Conservation (phyloP, 441 rosid genomes). For the Populus hybrid region DNA sequence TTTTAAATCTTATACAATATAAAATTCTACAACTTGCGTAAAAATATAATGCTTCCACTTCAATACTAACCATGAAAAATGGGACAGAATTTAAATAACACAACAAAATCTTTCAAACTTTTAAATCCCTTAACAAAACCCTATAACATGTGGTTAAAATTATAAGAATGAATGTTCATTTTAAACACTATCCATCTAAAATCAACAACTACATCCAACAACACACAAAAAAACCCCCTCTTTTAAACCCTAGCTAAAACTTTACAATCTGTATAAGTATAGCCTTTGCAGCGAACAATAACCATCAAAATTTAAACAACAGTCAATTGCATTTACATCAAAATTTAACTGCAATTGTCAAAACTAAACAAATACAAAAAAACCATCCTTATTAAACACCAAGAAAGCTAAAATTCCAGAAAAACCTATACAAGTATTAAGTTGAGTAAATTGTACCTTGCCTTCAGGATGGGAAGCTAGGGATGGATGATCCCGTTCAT, state of each 20-base stretch:
- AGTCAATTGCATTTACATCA: neutral
- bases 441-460: constrained; percentile 44
- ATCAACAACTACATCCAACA: too few species aligned
- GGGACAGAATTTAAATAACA: neutral
- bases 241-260: neutral
- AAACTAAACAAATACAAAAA: too few species aligned
- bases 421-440: neutral
- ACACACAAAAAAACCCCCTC: neutral
- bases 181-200: neutral
- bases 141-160: neutral
- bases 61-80: neutral
- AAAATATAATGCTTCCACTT: too few species aligned
- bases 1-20: neutral
- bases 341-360: too few species aligned
- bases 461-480: constrained; percentile 97
- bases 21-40: neutral
- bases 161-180: neutral
- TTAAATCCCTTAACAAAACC: neutral
- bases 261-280: too few species aligned
- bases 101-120: neutral
- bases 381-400: too few species aligned
- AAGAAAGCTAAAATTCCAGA: neutral
- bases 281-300: too few species aligned
- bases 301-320: too few species aligned
- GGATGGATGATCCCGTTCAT: constrained; percentile 98